Conservation (phyloP, 2,329 filamentous ascomycete genomes). For the Coniochaeta sp. region DNA sequence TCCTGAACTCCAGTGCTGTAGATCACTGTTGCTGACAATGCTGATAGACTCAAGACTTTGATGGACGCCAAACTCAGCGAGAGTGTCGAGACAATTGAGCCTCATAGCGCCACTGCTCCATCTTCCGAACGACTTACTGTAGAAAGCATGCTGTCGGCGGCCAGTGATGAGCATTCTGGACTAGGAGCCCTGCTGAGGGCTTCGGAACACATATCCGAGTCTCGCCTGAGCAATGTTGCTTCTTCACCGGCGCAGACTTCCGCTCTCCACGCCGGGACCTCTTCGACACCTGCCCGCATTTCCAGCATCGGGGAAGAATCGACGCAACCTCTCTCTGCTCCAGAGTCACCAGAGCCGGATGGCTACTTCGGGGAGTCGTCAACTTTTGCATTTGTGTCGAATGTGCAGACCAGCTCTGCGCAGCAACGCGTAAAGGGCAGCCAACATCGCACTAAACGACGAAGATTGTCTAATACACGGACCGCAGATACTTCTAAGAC, state of each 20-base stretch:
- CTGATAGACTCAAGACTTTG: conserved; percentile 4
- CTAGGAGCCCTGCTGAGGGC: conserved; percentile 3
- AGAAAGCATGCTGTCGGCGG: neutral
- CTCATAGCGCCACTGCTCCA: neutral
- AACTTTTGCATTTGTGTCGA: conserved; percentile 8
- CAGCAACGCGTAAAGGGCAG: neutral
- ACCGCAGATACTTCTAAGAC: neutral
- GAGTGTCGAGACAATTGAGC: neutral
- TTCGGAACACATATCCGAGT: conserved; percentile 2
- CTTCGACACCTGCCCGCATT: neutral
- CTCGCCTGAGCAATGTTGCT: neutral
- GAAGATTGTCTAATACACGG: conserved; percentile 4
- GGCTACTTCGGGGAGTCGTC: conserved; percentile 9
- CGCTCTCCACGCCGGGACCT: neutral
- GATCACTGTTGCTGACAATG: neutral
- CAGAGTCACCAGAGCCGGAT: conserved; percentile 6
- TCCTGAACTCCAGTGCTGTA: neutral
- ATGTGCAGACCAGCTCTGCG: conserved; percentile 1
- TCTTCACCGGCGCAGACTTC: neutral
- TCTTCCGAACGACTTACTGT: neutral
- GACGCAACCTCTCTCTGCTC: neutral
- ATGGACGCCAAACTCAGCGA: conserved; percentile 8
- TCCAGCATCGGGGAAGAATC: neutral
- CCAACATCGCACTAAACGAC: conserved; percentile 3
- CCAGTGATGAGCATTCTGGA: neutral